phyloP scores from a whole-genome alignment of 2,329 filamentous ascomycete genomes.

The Trichoderma sp. region DNA sequence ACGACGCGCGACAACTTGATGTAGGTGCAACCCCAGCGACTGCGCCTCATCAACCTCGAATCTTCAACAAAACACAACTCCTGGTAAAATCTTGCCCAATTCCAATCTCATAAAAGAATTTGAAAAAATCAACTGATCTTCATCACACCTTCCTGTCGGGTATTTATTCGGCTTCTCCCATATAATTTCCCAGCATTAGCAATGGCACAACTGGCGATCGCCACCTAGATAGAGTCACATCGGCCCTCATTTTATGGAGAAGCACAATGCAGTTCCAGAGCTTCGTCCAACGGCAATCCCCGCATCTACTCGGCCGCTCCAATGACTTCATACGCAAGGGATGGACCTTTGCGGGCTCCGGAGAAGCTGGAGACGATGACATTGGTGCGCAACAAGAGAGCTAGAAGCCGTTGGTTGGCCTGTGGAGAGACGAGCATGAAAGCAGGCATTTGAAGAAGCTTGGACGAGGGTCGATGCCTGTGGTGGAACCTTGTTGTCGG shows the following conservation, averaged over 20 bases:
- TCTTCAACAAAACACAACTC: neutral
- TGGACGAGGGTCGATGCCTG: neutral
- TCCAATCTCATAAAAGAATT: neutral
- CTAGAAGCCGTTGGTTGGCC: neutral
- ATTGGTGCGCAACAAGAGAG: conserved; percentile 10
- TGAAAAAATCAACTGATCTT: neutral
- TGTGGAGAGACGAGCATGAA: conserved; percentile 13
- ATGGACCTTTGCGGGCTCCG: neutral
- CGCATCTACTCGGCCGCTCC: conserved; percentile 12
- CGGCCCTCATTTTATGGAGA: conserved; percentile 13
- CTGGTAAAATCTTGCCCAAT: neutral
- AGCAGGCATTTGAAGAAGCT: conserved; percentile 14
- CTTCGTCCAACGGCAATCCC: conserved; percentile 4
- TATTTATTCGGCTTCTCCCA: conserved; percentile 11
- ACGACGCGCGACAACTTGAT: neutral
- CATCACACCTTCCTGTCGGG: conserved; percentile 16
- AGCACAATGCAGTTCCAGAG: neutral
- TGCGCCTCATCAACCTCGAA: neutral
- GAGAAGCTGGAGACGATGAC: neutral
- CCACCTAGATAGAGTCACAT: conserved; percentile 5
- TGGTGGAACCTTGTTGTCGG: neutral
- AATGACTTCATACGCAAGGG: conserved; percentile 1
- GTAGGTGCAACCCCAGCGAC: neutral
- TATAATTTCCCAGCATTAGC: neutral
- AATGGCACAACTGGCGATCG: conserved; percentile 11